A percentile compares a stretch with the other conserved stretches of the same genome.
These are phyloP conservation scores for Aspergillus cristatus DNA, from an alignment of 495 filamentous ascomycete genomes.

Conservation along the genomic window DNA sequence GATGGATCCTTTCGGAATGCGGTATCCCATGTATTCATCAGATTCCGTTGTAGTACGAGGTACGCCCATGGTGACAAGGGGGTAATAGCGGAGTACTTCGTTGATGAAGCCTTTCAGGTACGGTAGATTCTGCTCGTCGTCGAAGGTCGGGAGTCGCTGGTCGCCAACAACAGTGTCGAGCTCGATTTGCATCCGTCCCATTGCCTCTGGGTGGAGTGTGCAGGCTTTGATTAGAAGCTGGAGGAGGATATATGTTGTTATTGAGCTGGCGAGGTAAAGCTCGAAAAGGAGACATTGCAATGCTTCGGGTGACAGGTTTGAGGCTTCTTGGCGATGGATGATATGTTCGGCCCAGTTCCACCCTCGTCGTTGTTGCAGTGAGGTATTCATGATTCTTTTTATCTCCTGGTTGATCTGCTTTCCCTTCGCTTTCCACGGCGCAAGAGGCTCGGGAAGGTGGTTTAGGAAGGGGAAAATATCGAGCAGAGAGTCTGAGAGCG, in stretches of 20 bases:
- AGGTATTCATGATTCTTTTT: no score
- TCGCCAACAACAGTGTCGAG: slow-evolving; percentile 11
- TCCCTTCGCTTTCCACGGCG: slow-evolving; percentile 13
- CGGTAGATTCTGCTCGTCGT: slow-evolving; percentile 14
- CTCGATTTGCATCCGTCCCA: slow-evolving; percentile 40
- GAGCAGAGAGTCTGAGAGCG: slow-evolving; percentile 5
- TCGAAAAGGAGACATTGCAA: slow-evolving; percentile 23
- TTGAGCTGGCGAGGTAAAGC: slow-evolving; percentile 25
- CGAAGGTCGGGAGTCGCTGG: slow-evolving; percentile 9
- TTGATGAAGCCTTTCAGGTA: slow-evolving; percentile 25
- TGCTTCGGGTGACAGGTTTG: slow-evolving; percentile 8
- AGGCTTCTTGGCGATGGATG: not conserved
- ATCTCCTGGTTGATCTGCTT: slow-evolving; percentile 1
- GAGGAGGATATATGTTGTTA: slow-evolving; percentile 24
- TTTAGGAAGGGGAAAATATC: slow-evolving; percentile 17
- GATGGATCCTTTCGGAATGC: slow-evolving; percentile 33
- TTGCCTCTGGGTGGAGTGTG: slow-evolving; percentile 26
- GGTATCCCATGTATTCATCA: slow-evolving; percentile 40
- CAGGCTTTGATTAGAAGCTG: slow-evolving; percentile 29
- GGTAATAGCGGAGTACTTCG: slow-evolving; percentile 26
- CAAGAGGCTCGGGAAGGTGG: slow-evolving; percentile 11
- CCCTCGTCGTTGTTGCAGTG: not conserved
- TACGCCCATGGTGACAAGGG: slow-evolving; percentile 27
- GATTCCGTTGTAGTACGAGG: slow-evolving; percentile 44
- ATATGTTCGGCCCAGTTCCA: slow-evolving; percentile 8